Conservation (phyloP, 208 protist species). For the Trypanosoma theileri region DNA sequence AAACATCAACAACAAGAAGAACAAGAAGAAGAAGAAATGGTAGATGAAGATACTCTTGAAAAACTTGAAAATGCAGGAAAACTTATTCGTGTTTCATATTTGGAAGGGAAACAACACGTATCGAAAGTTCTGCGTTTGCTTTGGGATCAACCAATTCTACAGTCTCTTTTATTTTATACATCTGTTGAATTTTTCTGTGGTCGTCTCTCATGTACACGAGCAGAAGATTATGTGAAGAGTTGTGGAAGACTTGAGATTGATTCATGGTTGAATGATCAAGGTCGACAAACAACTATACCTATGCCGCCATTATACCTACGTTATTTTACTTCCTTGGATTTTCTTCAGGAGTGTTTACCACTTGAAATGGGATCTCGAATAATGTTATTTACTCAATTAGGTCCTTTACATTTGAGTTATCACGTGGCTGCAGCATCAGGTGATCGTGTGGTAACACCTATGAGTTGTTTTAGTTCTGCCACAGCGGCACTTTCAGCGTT, state of each 20-base stretch:
- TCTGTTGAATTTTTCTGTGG: conserved; percentile 12
- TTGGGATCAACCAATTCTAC: conserved; percentile 27
- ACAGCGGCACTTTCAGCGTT: conserved; percentile 10
- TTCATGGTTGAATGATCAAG: conserved; percentile 19
- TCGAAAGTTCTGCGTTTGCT: conserved; percentile 2
- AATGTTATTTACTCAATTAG: neutral
- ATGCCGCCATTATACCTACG: conserved; percentile 11
- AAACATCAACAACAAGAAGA: neutral
- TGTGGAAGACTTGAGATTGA: conserved; percentile 27
- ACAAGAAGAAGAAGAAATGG: neutral
- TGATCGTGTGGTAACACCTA: conserved; percentile 17
- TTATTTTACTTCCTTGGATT: conserved; percentile 1
- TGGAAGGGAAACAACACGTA: neutral
- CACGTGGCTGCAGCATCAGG: conserved; percentile 6
- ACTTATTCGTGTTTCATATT: neutral
- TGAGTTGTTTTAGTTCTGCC: conserved; percentile 16
- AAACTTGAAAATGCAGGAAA: neutral
- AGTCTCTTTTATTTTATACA: conserved; percentile 8
- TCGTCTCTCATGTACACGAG: neutral
- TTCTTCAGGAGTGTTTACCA: conserved; percentile 20
- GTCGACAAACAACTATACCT: conserved; percentile 12
- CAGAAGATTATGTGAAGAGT: conserved; percentile 26
- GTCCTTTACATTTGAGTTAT: conserved; percentile 13
- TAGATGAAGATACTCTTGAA: conserved; percentile 7
- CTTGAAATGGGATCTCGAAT: conserved; percentile 18